Evolutionary conservation across 805 yeast species (phyloP), one percentile per base, ranked within the genome.

Genomic region (Spathaspora hagerdaliae): DNA sequence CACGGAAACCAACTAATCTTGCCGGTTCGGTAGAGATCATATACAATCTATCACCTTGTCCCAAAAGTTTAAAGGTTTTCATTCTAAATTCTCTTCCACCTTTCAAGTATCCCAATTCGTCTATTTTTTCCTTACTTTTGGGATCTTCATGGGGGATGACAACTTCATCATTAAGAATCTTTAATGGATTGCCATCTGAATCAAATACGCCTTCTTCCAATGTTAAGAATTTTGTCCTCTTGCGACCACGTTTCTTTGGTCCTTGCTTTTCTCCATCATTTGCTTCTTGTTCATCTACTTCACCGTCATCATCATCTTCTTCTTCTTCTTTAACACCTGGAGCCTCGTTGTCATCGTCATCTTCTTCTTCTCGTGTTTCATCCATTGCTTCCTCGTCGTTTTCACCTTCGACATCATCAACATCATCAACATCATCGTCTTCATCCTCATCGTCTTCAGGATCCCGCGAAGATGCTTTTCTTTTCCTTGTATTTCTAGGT

Each of bases 21-120:
- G 99, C 97, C 2, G 97, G 96, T 60, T 94, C 99, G 0, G 98
- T 91, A 2, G 96, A 84, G 40, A 94, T 78, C 96, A 92, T 91
- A 64, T 81, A 94, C 47, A 83, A 73, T 52, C 83, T 75, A 15
- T 81, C 79, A 7, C 96, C 97, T 45, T 80, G 73, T 5, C 81
- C 83, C 36, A 70, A 59, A 7, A 85, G 71, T 6, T 82, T 82
- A 63, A 87, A 87, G 0, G 85, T 77, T 49, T 83, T 78, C 45
- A 84, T 81, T 48, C 91, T 74, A 68, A 78, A 92, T 56, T 80
- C 79, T 51, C 97, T 77, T 13, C 81, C 91, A 4, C 86, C 96
- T 38, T 64, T 60, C 48, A 92, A 69, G 39, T 75, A 73, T 27
- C 98, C 98, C 48, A 75, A 59, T 36, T 61, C 71, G 53, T 80